Evolutionary conservation across 2,329 filamentous ascomycete genomes (phyloP), one percentile per base, ranked within the genome.

Genomic region (Penicillium sp.): DNA sequence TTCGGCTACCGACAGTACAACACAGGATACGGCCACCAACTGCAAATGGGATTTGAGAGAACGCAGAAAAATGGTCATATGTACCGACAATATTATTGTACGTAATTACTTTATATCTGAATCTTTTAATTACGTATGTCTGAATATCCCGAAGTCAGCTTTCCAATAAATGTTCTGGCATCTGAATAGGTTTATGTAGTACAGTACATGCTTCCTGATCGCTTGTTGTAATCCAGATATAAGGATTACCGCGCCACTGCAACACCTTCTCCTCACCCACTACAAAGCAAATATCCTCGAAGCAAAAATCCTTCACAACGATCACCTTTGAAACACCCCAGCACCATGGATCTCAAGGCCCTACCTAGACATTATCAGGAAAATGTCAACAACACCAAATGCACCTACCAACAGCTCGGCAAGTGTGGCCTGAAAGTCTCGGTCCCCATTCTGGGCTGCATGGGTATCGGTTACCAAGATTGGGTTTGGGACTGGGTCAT

Each of bases 361-460:
- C 37, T 38, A 8, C 37, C 37, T 38, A 11, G 37, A 14, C 37
- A 38, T 38, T 38, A 38, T 16, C 37, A 38, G 37, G 37, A 38
- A 38, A 38, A 38, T 38, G 37, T 38, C 37, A 38, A 38, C 37
- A 38, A 38, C 14, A 38, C 37, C 8, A 38, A 38, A 38, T 38
- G 37, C 16, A 38, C 37, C 37, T 38, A 38, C 37, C 37, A 14
- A 16, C 37, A 13, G 37, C 43, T 46, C 19, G 43, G 43, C 5
- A 46, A 46, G n/a, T 46, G 6, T 26, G 43, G 43, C 43, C 43
- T 46, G 19, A 46, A 46, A 26, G 43, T 46, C 43, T 46, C 43
- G 5, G 25, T 22, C 7, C 19, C 25, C 7, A 26, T 46, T 22
- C 43, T 46, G 11, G 43, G 43, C 13, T 46, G 43, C 25, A 46